Base-by-base conservation (phyloP, 2,329 filamentous ascomycete species). In the Passalora sequoiae region DNA sequence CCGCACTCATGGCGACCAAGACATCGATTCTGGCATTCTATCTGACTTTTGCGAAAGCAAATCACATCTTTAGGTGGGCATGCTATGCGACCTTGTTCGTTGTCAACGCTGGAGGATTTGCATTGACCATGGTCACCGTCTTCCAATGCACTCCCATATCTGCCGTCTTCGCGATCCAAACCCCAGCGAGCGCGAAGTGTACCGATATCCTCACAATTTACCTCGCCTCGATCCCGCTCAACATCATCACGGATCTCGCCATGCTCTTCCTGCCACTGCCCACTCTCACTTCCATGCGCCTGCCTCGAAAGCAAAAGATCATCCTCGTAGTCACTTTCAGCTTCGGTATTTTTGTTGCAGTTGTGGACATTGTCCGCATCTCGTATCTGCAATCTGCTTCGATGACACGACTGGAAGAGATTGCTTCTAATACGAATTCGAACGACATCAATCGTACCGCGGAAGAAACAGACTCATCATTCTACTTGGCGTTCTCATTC, bases 11-110 rank as follows among this genome's bases (percentile, higher is more conserved):
- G 86, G 81, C 84, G 2, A 88, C 87, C 38, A 96, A 96, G 68
- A 89, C 86, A 0, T 94, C 88, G n/a, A 86, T 96, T 56, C 74
- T 96, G 45, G 75, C 92, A 40, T 96, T 96, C 66, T 96, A 94
- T 67, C 74, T 96, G 38, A 83, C 84, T 29, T 74, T 96, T 36
- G 86, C 87, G 19, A 84, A 83, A 57, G 85, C 87, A 46, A 81
- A 94, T 54, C 79, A 80, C 50, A 72, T 89, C 38, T 83, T 95
- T 53, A 80, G 84, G 46, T 78, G 84, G 66, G 81, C 83, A n/a
- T 92, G 87, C n/a, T 89, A 89, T 71, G 72, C 76, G 4, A 88
- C 86, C 0, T 70, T 96, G 1, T 72, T 71, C 36, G 74, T 94
- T 16, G 88, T 95, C 61, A 94, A 92, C 58, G 61, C 82, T 6